phyloP scores from a whole-genome alignment of 345 rosid genomes.

The Brassica rapa region DNA sequence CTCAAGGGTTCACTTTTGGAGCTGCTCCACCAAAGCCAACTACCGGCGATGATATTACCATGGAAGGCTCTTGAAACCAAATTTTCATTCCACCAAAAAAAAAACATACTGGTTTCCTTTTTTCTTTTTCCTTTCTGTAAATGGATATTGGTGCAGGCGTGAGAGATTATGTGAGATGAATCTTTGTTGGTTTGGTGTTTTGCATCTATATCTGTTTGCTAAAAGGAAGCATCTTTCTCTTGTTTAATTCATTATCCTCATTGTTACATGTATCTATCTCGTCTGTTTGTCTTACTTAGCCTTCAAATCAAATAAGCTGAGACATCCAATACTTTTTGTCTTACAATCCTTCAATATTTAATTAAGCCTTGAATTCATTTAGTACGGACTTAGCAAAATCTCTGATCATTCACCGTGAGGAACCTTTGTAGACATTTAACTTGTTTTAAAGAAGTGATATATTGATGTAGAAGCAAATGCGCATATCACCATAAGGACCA shows the following conservation, averaged over 20 bases:
- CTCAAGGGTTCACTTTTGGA: slow-evolving; percentile 74
- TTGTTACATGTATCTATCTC: not conserved
- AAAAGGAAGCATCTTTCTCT: slow-evolving; percentile 11
- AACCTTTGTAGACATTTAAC: not conserved
- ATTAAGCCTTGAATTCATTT: slow-evolving; percentile 51
- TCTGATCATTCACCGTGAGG: not conserved
- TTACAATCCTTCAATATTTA: slow-evolving; percentile 12
- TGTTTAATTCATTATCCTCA: not conserved
- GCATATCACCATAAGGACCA: no score
- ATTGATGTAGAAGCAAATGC: not conserved
- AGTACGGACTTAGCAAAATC: not conserved
- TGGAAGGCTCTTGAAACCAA: slow-evolving; percentile 63
- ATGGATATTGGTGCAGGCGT: slow-evolving; percentile 36
- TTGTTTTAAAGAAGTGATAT: not conserved
- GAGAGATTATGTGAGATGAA: slow-evolving; percentile 29
- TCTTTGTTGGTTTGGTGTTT: slow-evolving; percentile 24
- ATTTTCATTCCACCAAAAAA: slow-evolving; percentile 9
- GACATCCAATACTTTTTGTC: not conserved
- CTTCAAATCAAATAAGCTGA: slow-evolving; percentile 44
- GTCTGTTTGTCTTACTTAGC: slow-evolving; percentile 52
- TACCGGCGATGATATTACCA: slow-evolving; percentile 57
- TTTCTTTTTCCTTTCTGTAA: not conserved
- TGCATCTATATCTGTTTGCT: slow-evolving; percentile 10
- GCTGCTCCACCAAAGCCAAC: slow-evolving; percentile 52
- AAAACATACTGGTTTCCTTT: slow-evolving; percentile 17